Evolutionary conservation across 768 basidiomycete genomes (phyloP), one percentile per base, ranked within the genome.

Genomic region (Solioccasus polychromus): DNA sequence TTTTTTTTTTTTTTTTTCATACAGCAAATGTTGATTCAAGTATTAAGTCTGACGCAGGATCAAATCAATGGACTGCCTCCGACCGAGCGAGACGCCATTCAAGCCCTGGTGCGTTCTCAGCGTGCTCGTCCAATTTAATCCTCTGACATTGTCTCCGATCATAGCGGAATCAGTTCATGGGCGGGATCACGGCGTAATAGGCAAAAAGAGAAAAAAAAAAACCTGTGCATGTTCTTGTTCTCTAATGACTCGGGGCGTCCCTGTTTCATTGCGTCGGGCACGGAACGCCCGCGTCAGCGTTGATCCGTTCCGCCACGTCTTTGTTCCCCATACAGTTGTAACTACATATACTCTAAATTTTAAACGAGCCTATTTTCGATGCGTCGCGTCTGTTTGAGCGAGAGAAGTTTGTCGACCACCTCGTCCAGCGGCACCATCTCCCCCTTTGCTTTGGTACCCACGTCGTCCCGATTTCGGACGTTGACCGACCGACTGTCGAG

Each of bases 381-480:
- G 37, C 75, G 72, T 47, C 73, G 67, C 41, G 67, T 69, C 48
- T 69, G 71, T 73, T 92, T 96, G 55, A 99, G 73, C 30, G 69
- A 70, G 14, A 86, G 68, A 39, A 97, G 68, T 67, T 90, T 86
- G 59, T 77, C 61, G 8, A 83, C 68, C 14, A 93, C 73, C 22
- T 78, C 81, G 34, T 87, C 86, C 23, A 97, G 67, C 10, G 85
- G 73, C 36, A 83, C 71, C 64, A 83, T 85, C 67, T 89, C 83
- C 8, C 81, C 80, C 65, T 85, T 82, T 3, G 83, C 76, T 67
- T 97, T 95, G 44, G 78, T 85, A 18, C 89, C 92, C 26, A 86
- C 79, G 56, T 97, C 92, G 64, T 98, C 95, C 28, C 96, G 83
- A 67, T 97, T 98, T 48, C 95, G 82, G 15, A 98, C 83, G 61